Evolutionary conservation across 306 rosid species (phyloP).

Genomic region (Begonia peltatifolia): DNA sequence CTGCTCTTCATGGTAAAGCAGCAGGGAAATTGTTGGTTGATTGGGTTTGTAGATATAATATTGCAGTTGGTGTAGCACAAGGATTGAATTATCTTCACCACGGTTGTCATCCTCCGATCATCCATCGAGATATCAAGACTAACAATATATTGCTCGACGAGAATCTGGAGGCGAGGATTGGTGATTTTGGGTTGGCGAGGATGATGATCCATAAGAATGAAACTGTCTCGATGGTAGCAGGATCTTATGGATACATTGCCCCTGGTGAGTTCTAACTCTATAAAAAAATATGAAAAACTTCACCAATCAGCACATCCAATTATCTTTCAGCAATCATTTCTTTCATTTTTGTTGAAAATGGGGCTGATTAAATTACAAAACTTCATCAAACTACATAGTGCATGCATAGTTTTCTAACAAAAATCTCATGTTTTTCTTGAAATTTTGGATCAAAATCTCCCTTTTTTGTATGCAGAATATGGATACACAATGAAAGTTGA

Average conservation of each 20-base stretch:
- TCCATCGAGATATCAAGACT: slow-evolving; percentile 81
- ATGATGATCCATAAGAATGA: slow-evolving; percentile 67
- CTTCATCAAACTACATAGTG: too few relatives aligned
- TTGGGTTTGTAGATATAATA: slow-evolving; percentile 79
- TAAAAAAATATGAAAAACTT: too few relatives aligned
- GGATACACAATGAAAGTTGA: slow-evolving; percentile 77
- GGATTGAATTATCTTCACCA: slow-evolving; percentile 81
- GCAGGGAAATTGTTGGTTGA: slow-evolving; percentile 43
- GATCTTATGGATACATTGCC: slow-evolving; percentile 92
- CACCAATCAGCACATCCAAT: too few relatives aligned
- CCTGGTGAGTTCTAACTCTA: slow-evolving; percentile 40
- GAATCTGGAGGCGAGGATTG: slow-evolving; percentile 65
- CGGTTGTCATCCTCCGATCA: slow-evolving; percentile 66
- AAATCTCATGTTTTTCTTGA: too few relatives aligned
- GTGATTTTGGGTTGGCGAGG: slow-evolving; percentile 88
- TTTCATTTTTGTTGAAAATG: too few relatives aligned
- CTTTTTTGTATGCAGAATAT: slow-evolving; percentile 34
- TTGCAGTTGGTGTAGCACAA: slow-evolving; percentile 82
- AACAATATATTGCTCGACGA: slow-evolving; percentile 82
- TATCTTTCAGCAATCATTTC: too few relatives aligned
- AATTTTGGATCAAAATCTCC: too few relatives aligned
- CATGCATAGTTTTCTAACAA: too few relatives aligned
- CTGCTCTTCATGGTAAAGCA: slow-evolving; percentile 58
- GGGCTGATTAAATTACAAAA: too few relatives aligned
- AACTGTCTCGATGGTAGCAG: slow-evolving; percentile 78